Evolutionary conservation across 2,329 filamentous ascomycete genomes (phyloP).

Genomic region (Elsinoe ampelina): DNA sequence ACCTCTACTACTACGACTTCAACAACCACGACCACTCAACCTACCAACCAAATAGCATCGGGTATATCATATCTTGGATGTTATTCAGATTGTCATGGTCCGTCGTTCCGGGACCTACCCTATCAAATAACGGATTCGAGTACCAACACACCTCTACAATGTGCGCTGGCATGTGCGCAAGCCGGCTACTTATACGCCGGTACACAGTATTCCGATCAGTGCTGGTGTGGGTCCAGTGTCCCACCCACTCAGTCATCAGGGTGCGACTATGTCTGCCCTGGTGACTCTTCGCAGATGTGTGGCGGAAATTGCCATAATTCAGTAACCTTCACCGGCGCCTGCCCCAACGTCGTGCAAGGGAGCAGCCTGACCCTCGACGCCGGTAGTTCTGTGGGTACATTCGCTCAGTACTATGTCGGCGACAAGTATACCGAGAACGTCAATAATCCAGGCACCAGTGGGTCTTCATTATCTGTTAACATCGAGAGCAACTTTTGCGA

Average conservation of each 20-base stretch:
- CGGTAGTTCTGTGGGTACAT: background rate
- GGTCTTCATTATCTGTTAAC: background rate
- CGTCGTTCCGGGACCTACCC: background rate
- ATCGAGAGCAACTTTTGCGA: constrained; percentile 4
- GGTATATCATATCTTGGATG: constrained; percentile 3
- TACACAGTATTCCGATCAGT: background rate
- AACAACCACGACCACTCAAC: background rate
- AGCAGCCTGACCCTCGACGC: background rate
- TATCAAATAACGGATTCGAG: background rate
- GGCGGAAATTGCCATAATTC: background rate
- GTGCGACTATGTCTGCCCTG: background rate
- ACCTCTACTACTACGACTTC: background rate
- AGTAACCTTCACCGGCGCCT: background rate
- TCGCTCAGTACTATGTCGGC: background rate
- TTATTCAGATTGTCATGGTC: background rate
- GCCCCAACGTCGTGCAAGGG: background rate
- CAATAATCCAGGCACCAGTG: background rate
- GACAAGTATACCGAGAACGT: background rate
- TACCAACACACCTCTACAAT: constrained; percentile 2
- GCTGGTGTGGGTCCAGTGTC: background rate
- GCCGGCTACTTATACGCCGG: background rate
- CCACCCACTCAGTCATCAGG: background rate
- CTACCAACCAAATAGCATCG: background rate
- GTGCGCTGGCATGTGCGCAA: background rate
- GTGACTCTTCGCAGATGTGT: background rate